A percentile compares a stretch with the other conserved stretches of the same genome.
phyloP scores from a whole-genome alignment of 306 rosid genomes.

The Fragaria ananassa region DNA sequence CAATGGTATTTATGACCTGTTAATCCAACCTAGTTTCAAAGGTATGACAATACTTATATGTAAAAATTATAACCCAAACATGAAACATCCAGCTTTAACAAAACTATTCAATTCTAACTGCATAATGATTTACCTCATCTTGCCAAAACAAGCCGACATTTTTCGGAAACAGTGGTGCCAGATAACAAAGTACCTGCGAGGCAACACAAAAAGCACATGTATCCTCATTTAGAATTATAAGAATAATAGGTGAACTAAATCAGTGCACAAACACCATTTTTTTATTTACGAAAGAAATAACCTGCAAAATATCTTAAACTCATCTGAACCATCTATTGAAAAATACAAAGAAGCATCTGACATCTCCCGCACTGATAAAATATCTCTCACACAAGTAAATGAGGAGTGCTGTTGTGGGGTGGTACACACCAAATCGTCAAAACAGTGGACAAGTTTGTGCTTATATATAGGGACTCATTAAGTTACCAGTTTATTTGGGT shows the following conservation, averaged over 20 bases:
- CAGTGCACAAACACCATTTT: neutral
- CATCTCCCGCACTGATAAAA: neutral
- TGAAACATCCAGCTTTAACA: slow-evolving; percentile 6
- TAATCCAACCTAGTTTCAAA: neutral
- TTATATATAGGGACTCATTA: neutral
- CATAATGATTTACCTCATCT: slow-evolving; percentile 72
- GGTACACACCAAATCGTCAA: neutral
- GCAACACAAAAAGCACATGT: slow-evolving; percentile 12
- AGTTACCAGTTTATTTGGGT: neutral
- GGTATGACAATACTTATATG: neutral
- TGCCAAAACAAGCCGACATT: slow-evolving; percentile 80
- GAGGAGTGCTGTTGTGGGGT: neutral
- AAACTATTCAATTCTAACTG: slow-evolving; percentile 1
- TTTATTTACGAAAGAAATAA: neutral
- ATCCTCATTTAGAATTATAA: slow-evolving; percentile 24
- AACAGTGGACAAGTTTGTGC: neutral
- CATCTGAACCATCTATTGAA: neutral
- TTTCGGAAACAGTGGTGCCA: slow-evolving; percentile 92
- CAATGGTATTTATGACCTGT: neutral
- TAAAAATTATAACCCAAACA: neutral
- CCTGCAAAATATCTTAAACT: neutral
- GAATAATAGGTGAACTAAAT: neutral
- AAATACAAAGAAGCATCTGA: neutral
- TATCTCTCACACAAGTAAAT: neutral
- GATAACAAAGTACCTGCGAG: slow-evolving; percentile 71